These are phyloP conservation scores for Pholiota adiposa DNA, from an alignment of 1,284 basidiomycete species.

Conservation along the genomic window DNA sequence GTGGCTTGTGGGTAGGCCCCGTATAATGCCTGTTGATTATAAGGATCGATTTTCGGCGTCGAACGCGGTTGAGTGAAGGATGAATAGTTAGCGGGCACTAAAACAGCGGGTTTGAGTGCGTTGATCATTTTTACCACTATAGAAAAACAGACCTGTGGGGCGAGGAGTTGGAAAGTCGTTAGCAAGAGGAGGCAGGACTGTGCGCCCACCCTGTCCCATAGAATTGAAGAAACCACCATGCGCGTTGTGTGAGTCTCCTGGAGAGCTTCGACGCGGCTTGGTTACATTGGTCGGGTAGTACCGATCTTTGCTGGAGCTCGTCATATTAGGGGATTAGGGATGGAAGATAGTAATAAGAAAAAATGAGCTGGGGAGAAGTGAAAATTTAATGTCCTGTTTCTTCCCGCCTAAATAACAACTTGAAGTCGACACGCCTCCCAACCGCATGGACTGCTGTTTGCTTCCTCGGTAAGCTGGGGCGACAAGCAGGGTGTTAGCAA, in stretches of 20 bases:
- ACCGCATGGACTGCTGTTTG: constrained; percentile 25
- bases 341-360: constrained; percentile 45
- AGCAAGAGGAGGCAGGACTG: constrained; percentile 83
- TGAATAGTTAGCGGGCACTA: constrained; percentile 54
- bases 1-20: constrained; percentile 47
- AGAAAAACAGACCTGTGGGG: constrained; percentile 82
- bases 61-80: constrained; percentile 66
- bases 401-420: constrained; percentile 41
- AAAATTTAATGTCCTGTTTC: constrained; percentile 56
- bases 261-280: constrained; percentile 64
- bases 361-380: constrained; percentile 48
- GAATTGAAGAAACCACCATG: constrained; percentile 59
- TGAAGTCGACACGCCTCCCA: constrained; percentile 45
- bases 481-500: constrained; percentile 21
- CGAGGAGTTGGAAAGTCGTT: constrained; percentile 82
- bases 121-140: constrained; percentile 47
- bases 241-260: constrained; percentile 57
- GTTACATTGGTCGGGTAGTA: constrained; percentile 52
- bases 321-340: constrained; percentile 55
- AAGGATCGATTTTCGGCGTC: constrained; percentile 48
- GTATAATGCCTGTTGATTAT: constrained; percentile 51
- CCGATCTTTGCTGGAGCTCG: constrained; percentile 62
- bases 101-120: constrained; percentile 56
- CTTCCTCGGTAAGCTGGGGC: constrained; percentile 18
- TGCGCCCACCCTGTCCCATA: constrained; percentile 84